Evolutionary conservation across 768 basidiomycete genomes (phyloP), one percentile per base, ranked within the genome.

Genomic region (Macrolepiota fuliginosa): DNA sequence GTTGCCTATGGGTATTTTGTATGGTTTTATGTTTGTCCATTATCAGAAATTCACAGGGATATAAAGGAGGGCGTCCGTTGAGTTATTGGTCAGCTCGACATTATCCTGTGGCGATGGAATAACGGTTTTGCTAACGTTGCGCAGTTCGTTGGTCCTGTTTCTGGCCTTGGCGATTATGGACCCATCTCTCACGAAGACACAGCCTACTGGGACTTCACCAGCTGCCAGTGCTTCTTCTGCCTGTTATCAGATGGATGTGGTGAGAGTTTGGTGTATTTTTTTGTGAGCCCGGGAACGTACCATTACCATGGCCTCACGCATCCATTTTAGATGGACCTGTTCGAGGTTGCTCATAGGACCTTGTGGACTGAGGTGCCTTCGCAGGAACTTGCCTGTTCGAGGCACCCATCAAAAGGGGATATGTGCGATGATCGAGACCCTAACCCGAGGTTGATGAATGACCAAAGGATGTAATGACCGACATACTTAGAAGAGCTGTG

Each of bases 161-260:
- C 97, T 79, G 1, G 94, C 96, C 67, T 81, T 80, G 0, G 96
- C 95, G 63, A 99, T 91, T 62, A 92, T 80, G 32, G 67, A 70
- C n/a, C 80, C 84, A 56, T 89, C 82, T 63, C 92, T 83, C 9
- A 98, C 92, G 67, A 98, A 97, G 7, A 99, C 85, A 67, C 97
- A 98, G 22, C 97, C 97, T 0, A 99, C 96, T 1, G 97, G 97
- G 4, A 98, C 97, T 75, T 99, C 97, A 24, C 84, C 81, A 0
- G 89, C 86, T 32, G 80, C 78, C 27, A 98, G 76, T 3, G 97
- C 97, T 73, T 98, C 93, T 67, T 91, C 85, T 53, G 92, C 92
- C 91, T 92, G 42, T 40, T 13, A 53, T 27, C 24, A 25, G 37
- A 54, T 35, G 35, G 36, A 24, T 40, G 11, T 5, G 27, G 12